These are phyloP conservation scores for Arthroderma sp. DNA, from an alignment of 2,329 filamentous ascomycete genomes.

Conservation along the genomic window DNA sequence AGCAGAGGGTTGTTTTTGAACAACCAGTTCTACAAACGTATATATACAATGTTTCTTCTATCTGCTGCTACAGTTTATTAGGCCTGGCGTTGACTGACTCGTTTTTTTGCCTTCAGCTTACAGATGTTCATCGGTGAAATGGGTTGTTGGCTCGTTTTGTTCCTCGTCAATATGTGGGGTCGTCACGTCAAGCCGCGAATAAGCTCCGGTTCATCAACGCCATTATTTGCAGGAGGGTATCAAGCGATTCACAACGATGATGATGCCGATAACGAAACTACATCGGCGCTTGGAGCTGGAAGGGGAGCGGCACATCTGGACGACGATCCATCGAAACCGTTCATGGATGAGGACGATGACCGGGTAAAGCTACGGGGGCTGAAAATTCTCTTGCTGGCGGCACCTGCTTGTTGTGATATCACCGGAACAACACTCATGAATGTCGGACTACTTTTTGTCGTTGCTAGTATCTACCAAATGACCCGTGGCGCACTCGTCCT, in stretches of 20 bases:
- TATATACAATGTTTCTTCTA: constrained; percentile 9
- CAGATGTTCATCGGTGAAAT: constrained; percentile 98
- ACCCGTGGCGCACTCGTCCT: constrained; percentile 86
- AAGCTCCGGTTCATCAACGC: constrained; percentile 23
- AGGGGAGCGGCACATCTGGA: constrained; percentile 10
- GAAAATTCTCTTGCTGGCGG: constrained; percentile 60
- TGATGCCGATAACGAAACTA: constrained; percentile 31
- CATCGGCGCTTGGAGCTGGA: constrained; percentile 27
- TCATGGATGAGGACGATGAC: constrained; percentile 40
- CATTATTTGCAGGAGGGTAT: constrained; percentile 45
- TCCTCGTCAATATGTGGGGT: constrained; percentile 52
- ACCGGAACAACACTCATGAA: constrained; percentile 96
- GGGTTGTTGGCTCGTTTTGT: constrained; percentile 88
- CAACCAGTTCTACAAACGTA: constrained; percentile 89
- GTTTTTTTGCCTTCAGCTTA: constrained; percentile 29
- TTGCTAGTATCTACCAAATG: constrained; percentile 97
- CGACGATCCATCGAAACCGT: constrained; percentile 39
- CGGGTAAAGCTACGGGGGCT: constrained; percentile 52
- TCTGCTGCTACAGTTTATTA: background rate
- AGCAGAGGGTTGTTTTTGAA: constrained; percentile 63
- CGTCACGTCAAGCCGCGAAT: constrained; percentile 35
- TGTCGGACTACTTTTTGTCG: constrained; percentile 81
- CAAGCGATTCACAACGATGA: constrained; percentile 43
- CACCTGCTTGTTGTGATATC: constrained; percentile 88
- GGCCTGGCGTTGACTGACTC: background rate